Conservation (phyloP, 2,329 filamentous ascomycete species). For the Aspergillus tamarii region DNA sequence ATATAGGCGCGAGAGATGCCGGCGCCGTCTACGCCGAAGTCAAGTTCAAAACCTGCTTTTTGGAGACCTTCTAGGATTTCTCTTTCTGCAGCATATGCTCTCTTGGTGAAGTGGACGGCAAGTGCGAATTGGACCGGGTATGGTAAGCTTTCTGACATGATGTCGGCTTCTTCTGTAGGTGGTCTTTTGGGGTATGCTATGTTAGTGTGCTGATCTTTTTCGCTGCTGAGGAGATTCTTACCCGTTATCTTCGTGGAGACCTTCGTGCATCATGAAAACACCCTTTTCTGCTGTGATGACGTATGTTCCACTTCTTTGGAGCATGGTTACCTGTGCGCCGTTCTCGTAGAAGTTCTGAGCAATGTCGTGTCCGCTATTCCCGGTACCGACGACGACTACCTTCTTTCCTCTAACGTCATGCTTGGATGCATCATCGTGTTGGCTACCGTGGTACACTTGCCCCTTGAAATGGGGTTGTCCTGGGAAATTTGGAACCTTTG, state of each 20-base stretch:
- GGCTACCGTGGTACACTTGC: slow-evolving; percentile 47
- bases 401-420: slow-evolving; percentile 46
- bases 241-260: slow-evolving; percentile 51
- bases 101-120: slow-evolving; percentile 45
- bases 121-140: slow-evolving; percentile 53
- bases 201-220: not conserved
- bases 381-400: slow-evolving; percentile 53
- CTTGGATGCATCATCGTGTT: slow-evolving; percentile 46
- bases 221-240: slow-evolving; percentile 12
- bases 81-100: slow-evolving; percentile 47
- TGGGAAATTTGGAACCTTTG: slow-evolving; percentile 45
- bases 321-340: slow-evolving; percentile 56
- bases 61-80: slow-evolving; percentile 50
- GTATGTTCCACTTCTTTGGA: slow-evolving; percentile 57
- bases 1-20: slow-evolving; percentile 51
- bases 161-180: slow-evolving; percentile 55
- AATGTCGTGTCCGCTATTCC: slow-evolving; percentile 56
- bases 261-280: slow-evolving; percentile 49
- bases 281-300: slow-evolving; percentile 52
- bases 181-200: slow-evolving; percentile 33
- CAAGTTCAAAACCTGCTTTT: slow-evolving; percentile 51
- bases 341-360: slow-evolving; percentile 55
- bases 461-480: slow-evolving; percentile 49
- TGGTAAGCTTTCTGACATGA: slow-evolving; percentile 52
- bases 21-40: slow-evolving; percentile 44